Evolutionary conservation across 2,329 filamentous ascomycete species (phyloP).

Genomic region (Alternaria sp.): DNA sequence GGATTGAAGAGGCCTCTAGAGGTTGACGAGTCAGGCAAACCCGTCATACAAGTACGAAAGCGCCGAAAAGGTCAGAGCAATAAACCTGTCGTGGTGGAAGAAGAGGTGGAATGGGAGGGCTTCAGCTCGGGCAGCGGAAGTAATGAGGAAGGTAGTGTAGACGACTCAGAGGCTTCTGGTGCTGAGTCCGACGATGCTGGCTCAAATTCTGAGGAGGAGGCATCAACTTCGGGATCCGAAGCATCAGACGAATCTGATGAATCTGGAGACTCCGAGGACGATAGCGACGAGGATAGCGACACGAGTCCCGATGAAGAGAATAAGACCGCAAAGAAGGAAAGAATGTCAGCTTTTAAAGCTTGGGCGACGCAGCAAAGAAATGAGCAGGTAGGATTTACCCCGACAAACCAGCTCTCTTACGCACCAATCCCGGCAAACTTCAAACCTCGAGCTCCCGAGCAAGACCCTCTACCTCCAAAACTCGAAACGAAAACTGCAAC

Average conservation of each 20-base stretch:
- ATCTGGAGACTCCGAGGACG: conserved; percentile 48
- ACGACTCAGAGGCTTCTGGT: conserved; percentile 19
- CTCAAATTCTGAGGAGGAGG: conserved; percentile 15
- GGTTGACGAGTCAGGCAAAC: conserved; percentile 77
- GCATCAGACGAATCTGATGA: conserved; percentile 13
- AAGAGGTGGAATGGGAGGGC: conserved; percentile 68
- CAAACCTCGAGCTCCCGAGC: conserved; percentile 70
- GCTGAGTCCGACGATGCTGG: conserved; percentile 22
- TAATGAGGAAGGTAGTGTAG: conserved; percentile 37
- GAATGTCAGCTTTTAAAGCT: conserved; percentile 81
- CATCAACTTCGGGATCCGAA: conserved; percentile 32
- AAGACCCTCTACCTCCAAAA: conserved; percentile 74
- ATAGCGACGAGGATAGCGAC: conserved; percentile 45
- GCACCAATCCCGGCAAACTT: conserved; percentile 68
- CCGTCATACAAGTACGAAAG: conserved; percentile 83
- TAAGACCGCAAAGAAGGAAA: conserved; percentile 54
- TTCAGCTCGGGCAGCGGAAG: conserved; percentile 62
- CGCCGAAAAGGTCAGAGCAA: conserved; percentile 64
- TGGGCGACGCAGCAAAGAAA: conserved; percentile 92
- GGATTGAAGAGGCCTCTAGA: conserved; percentile 90
- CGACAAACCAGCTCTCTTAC: conserved; percentile 53
- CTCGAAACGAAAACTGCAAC: conserved; percentile 65
- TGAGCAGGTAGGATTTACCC: conserved; percentile 75
- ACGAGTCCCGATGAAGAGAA: conserved; percentile 47
- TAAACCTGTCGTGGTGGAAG: conserved; percentile 46